These are phyloP conservation scores for Ophiocytium majus DNA, from an alignment of 352 stramenopile genomes.

Conservation along the genomic window DNA sequence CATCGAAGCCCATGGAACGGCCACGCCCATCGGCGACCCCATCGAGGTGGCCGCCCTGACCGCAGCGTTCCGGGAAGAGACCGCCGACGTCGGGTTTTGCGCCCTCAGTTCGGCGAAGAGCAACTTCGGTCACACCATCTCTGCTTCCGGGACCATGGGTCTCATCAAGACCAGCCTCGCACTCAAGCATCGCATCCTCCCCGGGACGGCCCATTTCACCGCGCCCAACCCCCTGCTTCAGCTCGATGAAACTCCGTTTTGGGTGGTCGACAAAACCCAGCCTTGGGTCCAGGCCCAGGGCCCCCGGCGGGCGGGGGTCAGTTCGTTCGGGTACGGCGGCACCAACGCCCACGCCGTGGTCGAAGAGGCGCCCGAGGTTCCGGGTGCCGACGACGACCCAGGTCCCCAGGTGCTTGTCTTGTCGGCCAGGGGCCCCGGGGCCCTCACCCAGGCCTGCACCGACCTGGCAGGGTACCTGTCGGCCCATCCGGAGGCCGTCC, in stretches of 20 bases:
- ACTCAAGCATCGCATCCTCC: constrained; percentile 37
- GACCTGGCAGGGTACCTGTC: neutral
- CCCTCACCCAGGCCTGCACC: neutral
- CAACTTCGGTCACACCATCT: constrained; percentile 60
- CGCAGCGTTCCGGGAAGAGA: constrained; percentile 22
- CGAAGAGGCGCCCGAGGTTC: constrained; percentile 13
- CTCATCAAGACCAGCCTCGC: constrained; percentile 55
- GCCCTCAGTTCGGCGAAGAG: constrained; percentile 60
- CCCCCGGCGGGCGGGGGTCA: constrained; percentile 45
- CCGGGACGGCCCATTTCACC: constrained; percentile 38
- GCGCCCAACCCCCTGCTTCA: constrained; percentile 46
- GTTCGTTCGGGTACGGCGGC: constrained; percentile 61
- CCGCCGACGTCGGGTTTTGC: constrained; percentile 48
- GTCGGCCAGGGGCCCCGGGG: neutral
- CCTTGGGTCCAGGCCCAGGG: constrained; percentile 25
- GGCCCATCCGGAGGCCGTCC: neutral
- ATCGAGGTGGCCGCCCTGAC: constrained; percentile 52
- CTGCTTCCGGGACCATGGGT: constrained; percentile 54
- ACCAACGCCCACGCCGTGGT: constrained; percentile 59
- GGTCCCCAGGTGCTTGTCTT: neutral
- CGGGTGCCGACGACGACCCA: neutral
- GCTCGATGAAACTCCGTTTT: constrained; percentile 27
- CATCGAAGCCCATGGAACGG: constrained; percentile 60
- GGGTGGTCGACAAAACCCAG: constrained; percentile 25
- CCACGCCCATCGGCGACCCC: constrained; percentile 57